These are phyloP conservation scores for Teratosphaeriaceae sp. DNA, from an alignment of 2,329 filamentous ascomycete species.

Conservation along the genomic window DNA sequence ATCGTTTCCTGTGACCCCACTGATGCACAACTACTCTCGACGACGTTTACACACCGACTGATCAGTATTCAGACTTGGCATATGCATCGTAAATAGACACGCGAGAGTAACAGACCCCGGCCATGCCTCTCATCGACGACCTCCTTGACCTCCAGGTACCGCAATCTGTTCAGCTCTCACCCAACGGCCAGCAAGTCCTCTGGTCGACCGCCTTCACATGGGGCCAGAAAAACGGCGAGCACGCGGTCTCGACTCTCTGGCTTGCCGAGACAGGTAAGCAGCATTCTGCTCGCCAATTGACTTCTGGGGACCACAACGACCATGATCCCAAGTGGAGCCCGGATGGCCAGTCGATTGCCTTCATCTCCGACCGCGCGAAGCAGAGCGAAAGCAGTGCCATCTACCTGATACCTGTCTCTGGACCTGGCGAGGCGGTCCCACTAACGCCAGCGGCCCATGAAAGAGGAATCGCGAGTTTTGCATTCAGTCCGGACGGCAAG, in stretches of 20 bases:
- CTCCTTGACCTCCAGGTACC: conserved; percentile 24
- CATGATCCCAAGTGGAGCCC: conserved; percentile 22
- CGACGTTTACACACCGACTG: no score
- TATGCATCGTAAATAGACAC: no score
- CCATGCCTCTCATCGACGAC: conserved; percentile 12
- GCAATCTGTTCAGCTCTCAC: conserved; percentile 17
- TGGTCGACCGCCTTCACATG: conserved; percentile 17
- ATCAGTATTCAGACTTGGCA: no score
- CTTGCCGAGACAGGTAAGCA: conserved; percentile 19
- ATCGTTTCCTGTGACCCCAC: no score
- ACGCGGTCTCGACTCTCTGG: conserved; percentile 21
- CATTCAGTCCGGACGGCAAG: conserved; percentile 30
- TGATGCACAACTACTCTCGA: no score
- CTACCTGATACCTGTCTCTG: conserved; percentile 20
- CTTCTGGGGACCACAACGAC: conserved; percentile 22
- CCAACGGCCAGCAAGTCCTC: conserved; percentile 18
- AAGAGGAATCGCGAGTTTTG: conserved; percentile 19
- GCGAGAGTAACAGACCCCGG: no score
- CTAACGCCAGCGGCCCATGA: conserved; percentile 25
- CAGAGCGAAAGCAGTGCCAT: conserved; percentile 26
- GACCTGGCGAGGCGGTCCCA: conserved; percentile 19
- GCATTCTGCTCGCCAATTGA: conserved; percentile 23
- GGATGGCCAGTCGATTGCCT: conserved; percentile 26
- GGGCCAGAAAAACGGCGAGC: conserved; percentile 16
- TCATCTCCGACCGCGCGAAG: conserved; percentile 30